Conservation (phyloP, 441 rosid species). For the Manihot esculenta region DNA sequence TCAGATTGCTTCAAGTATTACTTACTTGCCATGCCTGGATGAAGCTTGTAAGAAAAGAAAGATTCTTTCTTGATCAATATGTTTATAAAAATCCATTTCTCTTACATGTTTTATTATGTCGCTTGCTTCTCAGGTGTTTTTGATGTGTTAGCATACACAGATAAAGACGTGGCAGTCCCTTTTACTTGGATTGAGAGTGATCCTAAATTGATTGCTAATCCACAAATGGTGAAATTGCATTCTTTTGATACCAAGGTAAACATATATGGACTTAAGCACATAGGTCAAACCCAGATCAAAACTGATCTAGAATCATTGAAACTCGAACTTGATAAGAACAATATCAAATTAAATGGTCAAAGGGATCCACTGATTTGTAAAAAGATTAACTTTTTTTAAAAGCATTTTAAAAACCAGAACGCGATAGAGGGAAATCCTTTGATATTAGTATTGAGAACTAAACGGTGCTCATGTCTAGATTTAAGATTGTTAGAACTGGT, state of each 20-base stretch:
- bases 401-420: no score
- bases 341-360: no score
- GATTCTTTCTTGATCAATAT: not conserved
- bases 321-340: no score
- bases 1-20: slow-evolving; percentile 84
- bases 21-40: slow-evolving; percentile 90
- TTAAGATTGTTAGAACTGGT: not conserved
- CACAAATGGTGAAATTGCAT: slow-evolving; percentile 96
- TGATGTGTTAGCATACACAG: slow-evolving; percentile 89
- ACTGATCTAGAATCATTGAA: no score
- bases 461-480: no score
- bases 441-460: no score
- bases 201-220: slow-evolving; percentile 87
- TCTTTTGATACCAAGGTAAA: slow-evolving; percentile 89
- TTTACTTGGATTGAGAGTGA: slow-evolving; percentile 96
- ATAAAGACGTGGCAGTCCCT: slow-evolving; percentile 82
- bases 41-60: slow-evolving; percentile 59
- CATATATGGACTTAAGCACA: no score
- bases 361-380: not conserved
- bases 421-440: no score
- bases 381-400: no score
- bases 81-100: no score
- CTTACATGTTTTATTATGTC: no score
- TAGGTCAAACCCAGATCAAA: no score
- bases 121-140: slow-evolving; percentile 72